Evolutionary conservation across 2,329 filamentous ascomycete genomes (phyloP), one percentile per base, ranked within the genome.

Genomic region (Aspergillus sp.): DNA sequence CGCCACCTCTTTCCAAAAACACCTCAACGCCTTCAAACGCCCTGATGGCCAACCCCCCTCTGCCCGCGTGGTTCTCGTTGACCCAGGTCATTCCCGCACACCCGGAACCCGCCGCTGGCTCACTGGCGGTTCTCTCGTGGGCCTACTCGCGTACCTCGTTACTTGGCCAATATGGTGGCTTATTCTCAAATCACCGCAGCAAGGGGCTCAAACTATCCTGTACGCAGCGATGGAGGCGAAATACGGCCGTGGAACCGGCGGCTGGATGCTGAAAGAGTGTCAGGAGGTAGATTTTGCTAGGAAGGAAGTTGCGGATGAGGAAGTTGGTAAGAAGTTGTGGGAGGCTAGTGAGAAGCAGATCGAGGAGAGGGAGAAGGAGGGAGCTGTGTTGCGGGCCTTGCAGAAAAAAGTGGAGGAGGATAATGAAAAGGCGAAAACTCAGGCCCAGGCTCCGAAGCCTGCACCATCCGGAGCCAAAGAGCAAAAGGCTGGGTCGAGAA

Each of bases 91-190:
- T 63, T 84, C 87, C 22, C 86, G 95, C 52, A 98, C 93, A 8
- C 91, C 93, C 0, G 93, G 95, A 1, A 96, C 88, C 75, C 85
- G 91, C 44, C 84, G 92, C 57, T 98, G 92, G 88, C 78, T 99
- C 26, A 92, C 90, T 0, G 83, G 91, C 32, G 95, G 95, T 6
- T 90, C 90, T 3, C 79, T 99, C 0, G 87, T 86, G 82, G 93
- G 93, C 0, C 79, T 99, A 18, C 73, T 87, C 0, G 48, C 91
- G 17, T 99, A 99, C 74, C 72, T 96, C 7, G 44, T 89, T 11
- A 85, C 86, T 34, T 99, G 93, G 81, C 82, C 89, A 1, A 64
- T 96, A 0, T 91, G 90, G 73, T 98, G 93, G 91, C 74, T 99
- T 20, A 73, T 97, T 1, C 80, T 99, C 53, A 98, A 99, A 75